Base-by-base conservation (phyloP, 192 early-diverging fungal genomes). In the Coemansia sp. region DNA sequence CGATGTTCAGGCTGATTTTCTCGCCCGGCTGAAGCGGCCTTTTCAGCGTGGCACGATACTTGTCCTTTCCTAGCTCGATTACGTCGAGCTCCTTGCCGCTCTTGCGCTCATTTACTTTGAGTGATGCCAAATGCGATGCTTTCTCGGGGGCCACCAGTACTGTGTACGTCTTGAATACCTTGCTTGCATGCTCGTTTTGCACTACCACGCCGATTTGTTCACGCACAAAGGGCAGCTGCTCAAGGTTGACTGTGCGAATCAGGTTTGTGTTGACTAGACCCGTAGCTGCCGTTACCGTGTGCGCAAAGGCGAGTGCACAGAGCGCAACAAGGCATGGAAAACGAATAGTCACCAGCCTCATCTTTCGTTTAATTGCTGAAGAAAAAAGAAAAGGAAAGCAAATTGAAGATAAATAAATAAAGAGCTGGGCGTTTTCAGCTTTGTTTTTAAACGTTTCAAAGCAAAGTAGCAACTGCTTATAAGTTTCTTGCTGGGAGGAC, bases 1-100 rank as follows among this genome's bases (percentile, higher is more conserved):
- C 85, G 7, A 93, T 48, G 29, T 77, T 86, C 58, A 93, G 66
- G 59, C 82, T 77, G 29, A 86, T 49, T 62, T 90, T 87, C 35
- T 90, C 84, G 29, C 83, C 75, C 3, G 88, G 81, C 53, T 72
- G 46, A 42, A 93, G 46, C 28, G 82, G 78, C 18, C 18, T 51
- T 12, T 35, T 23, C 30, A 77, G 51, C 43, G 52, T 56, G 28
- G 63, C 83, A 7, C 51, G 57, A 26, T 67, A 77, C 30, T 39
- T 26, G 0, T n/a, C 57, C 7, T 26, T 31, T 2, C 8, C 58
- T n/a, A 29, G 39, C 26, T 71, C n/a, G n/a, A 28, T 4, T 21
- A 57, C 43, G 0, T 56, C 60, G 48, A 75, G 59, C 43, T 63
- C 37, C 0, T 46, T 60, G 29, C 84, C 82, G 59, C 66, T 70